Evolutionary conservation across 805 yeast genomes (phyloP), one percentile per base, ranked within the genome.

Genomic region (Scheffersomyces ergatensis): DNA sequence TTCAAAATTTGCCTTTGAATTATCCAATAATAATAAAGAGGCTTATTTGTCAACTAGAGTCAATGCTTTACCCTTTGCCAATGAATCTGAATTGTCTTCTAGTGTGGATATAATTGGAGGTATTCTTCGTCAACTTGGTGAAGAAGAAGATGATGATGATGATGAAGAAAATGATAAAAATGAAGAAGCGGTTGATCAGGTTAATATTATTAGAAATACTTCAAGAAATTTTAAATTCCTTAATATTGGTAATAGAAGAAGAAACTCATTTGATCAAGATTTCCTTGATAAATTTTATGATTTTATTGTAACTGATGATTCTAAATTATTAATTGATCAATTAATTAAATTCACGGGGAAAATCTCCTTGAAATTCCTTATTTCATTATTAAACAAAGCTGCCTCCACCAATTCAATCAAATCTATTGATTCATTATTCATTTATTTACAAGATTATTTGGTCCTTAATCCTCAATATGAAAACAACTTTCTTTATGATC

Each of bases 41-140:
- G 51, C 55, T 13, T 70, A 69, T 47, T 65, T 89, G 41, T 60
- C 74, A 21, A 76, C 92, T 1, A 78, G 92, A 51, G 80, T 89
- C 24, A 70, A 77, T 45, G 86, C 90, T 3, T 68, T 86, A 37
- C 82, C 87, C 2, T 89, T 90, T 63, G 86, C 95, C 9, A 80
- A 84, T 53, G 93, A 84, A 41, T 43, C 67, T 2, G 87, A 81
- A 13, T 70, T 86, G 16, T 64, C 77, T 13, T 67, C 67, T 17
- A 72, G 77, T 31, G 67, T 89, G 53, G 69, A 73, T 15, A 47
- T 61, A 11, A 77, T 85, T 45, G 79, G 81, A 50, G 64, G 61
- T 4, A 71, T 73, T 37, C 57, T 85, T 51, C 74, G 76, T 41
- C 67, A 70, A 38, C 63, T 84, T 36, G 77, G 83, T 2, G 79